Evolutionary conservation across 192 early-diverging fungal genomes (phyloP).

Genomic region (Entomortierella lignicola): DNA sequence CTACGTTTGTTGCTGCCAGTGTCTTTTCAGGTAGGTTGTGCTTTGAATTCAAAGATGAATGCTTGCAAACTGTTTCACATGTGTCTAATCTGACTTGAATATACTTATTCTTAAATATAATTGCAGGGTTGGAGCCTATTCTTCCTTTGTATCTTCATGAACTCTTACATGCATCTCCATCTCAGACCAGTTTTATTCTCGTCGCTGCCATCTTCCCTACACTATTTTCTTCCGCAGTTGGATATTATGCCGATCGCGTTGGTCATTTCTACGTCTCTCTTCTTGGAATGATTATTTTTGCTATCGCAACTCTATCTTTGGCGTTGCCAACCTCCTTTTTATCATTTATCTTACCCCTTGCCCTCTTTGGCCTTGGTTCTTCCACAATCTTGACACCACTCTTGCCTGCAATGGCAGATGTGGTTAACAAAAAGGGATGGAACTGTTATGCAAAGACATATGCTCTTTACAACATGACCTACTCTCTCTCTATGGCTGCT

Average conservation of each 20-base stretch:
- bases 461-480: conserved; percentile 82
- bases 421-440: conserved; percentile 72
- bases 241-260: conserved; percentile 61
- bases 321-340: conserved; percentile 52
- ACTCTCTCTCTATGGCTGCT: conserved; percentile 78
- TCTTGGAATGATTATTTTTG: conserved; percentile 62
- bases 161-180: conserved; percentile 47
- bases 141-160: conserved; percentile 63
- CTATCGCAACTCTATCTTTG: conserved; percentile 56
- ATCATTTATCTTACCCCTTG: conserved; percentile 57
- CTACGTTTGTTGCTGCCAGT: conserved; percentile 60
- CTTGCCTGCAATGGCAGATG: conserved; percentile 75
- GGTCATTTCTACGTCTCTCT: conserved; percentile 60
- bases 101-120: too few relatives aligned
- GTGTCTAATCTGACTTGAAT: too few relatives aligned
- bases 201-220: conserved; percentile 77
- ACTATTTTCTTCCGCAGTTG: conserved; percentile 67
- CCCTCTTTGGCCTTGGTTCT: conserved; percentile 64
- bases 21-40: conserved; percentile 57
- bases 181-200: conserved; percentile 69
- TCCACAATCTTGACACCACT: conserved; percentile 71
- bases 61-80: too few relatives aligned
- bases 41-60: too few relatives aligned
- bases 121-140: conserved; percentile 64
- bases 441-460: conserved; percentile 70